Evolutionary conservation across 768 basidiomycete genomes (phyloP), one percentile per base, ranked within the genome.

Genomic region (Cubamyces lactineus): DNA sequence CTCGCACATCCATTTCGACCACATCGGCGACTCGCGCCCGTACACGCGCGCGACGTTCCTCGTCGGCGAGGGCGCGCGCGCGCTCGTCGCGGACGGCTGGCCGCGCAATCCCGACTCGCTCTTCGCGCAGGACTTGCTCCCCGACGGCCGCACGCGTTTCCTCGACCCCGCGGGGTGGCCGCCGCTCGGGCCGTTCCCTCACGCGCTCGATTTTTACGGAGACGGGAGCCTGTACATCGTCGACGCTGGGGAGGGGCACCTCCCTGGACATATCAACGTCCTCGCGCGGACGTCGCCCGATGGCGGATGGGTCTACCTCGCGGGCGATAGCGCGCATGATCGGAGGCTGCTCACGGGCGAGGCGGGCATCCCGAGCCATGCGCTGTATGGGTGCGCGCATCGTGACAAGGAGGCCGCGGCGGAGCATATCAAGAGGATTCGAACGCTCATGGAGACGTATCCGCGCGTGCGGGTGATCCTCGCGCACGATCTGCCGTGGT

Each of bases 171-270:
- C 75, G 1, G 74, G 76, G 69, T 59, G 64, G 53, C 68, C 70
- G 30, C 72, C 81, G 28, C 69, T 86, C 43, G 84, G 82, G 0
- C 82, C 82, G 1, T 85, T 84, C 68, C 80, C 82, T 26, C 65
- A 65, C 38, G 79, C 82, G 2, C 64, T 80, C n/a, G 84, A 87
- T 72, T 80, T 78, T 66, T 85, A 81, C 63, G 78, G 78, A 12
- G 86, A 88, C 61, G 86, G 85, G 4, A 83, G 81, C 64, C 64
- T 85, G 39, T 86, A 83, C 65, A 76, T 87, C 62, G 69, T 87
- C 62, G 81, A 87, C 63, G 78, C 84, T 2, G 53, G 58, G 7
- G 77, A 83, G 1, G 85, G 85, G 0, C 85, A 87, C 66, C 66
- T 84, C 21, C 68, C 72, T 0, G 86, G 86, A 0, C 85, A 87